These are phyloP conservation scores for Mycena rosella DNA, from an alignment of 768 basidiomycete genomes.

Conservation along the genomic window DNA sequence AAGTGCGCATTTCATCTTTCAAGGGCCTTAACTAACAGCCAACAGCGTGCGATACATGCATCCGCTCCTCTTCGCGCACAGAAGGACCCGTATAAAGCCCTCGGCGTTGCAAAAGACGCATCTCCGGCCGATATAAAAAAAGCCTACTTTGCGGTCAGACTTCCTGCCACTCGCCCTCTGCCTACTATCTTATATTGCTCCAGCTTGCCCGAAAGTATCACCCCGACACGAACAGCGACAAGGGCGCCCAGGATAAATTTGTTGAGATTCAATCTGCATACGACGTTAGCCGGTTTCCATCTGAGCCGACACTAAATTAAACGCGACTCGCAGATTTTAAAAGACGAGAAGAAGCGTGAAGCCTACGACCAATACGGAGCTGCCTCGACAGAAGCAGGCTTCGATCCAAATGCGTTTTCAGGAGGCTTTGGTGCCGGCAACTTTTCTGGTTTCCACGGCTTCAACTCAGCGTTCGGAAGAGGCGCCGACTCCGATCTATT, in stretches of 20 bases:
- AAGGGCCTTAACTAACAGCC: slow-evolving; percentile 24
- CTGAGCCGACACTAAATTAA: slow-evolving; percentile 10
- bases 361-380: slow-evolving; percentile 94
- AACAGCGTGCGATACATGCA: slow-evolving; percentile 82
- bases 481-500: slow-evolving; percentile 80
- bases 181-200: slow-evolving; percentile 31
- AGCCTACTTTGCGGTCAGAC: slow-evolving; percentile 90
- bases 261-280: slow-evolving; percentile 98
- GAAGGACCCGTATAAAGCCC: slow-evolving; percentile 92
- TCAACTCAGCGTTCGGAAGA: slow-evolving; percentile 68
- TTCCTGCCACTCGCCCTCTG: slow-evolving; percentile 20
- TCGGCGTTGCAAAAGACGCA: slow-evolving; percentile 90
- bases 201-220: slow-evolving; percentile 98
- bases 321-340: slow-evolving; percentile 73
- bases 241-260: slow-evolving; percentile 91
- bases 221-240: slow-evolving; percentile 96
- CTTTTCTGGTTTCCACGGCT: slow-evolving; percentile 82
- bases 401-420: slow-evolving; percentile 90
- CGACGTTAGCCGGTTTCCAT: slow-evolving; percentile 69
- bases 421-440: slow-evolving; percentile 62
- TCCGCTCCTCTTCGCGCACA: slow-evolving; percentile 66
- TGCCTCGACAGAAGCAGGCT: slow-evolving; percentile 93
- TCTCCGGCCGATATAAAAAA: slow-evolving; percentile 94
- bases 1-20: slow-evolving; percentile 49
- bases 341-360: slow-evolving; percentile 94